These are phyloP conservation scores for Zelopaecilomyces penicillatus DNA, from an alignment of 2,329 filamentous ascomycete species.

Conservation along the genomic window DNA sequence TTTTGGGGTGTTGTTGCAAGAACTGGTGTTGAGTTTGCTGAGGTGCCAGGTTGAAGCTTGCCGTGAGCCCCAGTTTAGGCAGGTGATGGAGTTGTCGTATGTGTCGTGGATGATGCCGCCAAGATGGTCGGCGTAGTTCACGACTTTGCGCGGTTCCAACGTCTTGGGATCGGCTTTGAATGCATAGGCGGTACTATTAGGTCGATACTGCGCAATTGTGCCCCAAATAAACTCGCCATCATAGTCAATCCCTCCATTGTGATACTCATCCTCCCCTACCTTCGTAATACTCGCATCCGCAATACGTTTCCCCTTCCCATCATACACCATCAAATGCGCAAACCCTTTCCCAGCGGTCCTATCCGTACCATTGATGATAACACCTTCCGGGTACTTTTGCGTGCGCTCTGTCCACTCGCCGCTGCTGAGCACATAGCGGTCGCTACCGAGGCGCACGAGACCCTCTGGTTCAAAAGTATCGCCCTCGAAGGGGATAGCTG, in stretches of 20 bases:
- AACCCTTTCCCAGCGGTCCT: slow-evolving; percentile 35
- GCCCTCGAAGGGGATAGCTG: slow-evolving; percentile 33
- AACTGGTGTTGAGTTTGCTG: slow-evolving; percentile 4
- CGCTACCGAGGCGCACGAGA: slow-evolving; percentile 32
- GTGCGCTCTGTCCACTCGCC: slow-evolving; percentile 35
- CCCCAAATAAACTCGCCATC: slow-evolving; percentile 40
- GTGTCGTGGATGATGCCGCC: slow-evolving; percentile 39
- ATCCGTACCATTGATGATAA: slow-evolving; percentile 43
- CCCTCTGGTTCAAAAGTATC: slow-evolving; percentile 42
- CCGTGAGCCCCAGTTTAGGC: slow-evolving; percentile 39
- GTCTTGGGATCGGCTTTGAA: slow-evolving; percentile 29
- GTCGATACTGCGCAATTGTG: slow-evolving; percentile 37
- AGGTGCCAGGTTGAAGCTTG: slow-evolving; percentile 31
- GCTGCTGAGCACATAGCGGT: slow-evolving; percentile 36
- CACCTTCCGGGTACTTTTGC: slow-evolving; percentile 25
- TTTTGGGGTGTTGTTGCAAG: slow-evolving; percentile 11
- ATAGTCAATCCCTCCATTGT: slow-evolving; percentile 40
- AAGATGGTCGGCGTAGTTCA: slow-evolving; percentile 33
- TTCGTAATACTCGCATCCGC: slow-evolving; percentile 36
- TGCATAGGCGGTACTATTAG: slow-evolving; percentile 36
- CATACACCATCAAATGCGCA: slow-evolving; percentile 36
- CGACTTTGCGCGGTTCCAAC: slow-evolving; percentile 25
- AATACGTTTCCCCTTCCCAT: slow-evolving; percentile 31
- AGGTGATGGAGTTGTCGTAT: slow-evolving; percentile 23
- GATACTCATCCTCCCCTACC: slow-evolving; percentile 31